Conservation (phyloP, 208 protist species). For the Balamuthia mandrillaris region DNA sequence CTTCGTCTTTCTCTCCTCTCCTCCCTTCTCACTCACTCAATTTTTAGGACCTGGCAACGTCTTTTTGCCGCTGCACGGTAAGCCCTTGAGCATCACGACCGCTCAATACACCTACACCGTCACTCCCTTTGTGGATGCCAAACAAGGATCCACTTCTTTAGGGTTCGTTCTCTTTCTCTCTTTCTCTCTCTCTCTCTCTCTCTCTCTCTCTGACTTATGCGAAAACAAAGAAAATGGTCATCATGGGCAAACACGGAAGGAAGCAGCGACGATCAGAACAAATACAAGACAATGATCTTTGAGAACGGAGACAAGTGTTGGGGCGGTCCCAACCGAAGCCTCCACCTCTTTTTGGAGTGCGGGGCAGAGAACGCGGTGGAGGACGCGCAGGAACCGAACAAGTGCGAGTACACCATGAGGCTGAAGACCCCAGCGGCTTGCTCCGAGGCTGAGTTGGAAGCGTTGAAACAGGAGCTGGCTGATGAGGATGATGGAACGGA, state of each 20-base stretch:
- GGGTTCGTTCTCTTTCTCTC: background rate
- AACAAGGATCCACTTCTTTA: slow-evolving; percentile 2
- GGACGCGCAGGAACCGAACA: slow-evolving; percentile 54
- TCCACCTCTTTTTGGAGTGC: slow-evolving; percentile 55
- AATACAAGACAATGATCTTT: slow-evolving; percentile 51
- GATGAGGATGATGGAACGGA: too few relatives aligned
- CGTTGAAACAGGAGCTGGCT: slow-evolving; percentile 29
- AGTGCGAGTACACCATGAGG: slow-evolving; percentile 67
- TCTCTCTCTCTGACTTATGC: background rate
- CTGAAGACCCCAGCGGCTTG: slow-evolving; percentile 66
- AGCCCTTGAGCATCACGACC: too few relatives aligned
- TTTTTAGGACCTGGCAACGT: too few relatives aligned
- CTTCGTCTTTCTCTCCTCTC: background rate
- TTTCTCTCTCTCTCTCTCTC: background rate
- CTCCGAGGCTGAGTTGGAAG: slow-evolving; percentile 23
- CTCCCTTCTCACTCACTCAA: too few relatives aligned
- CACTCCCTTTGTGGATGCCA: slow-evolving; percentile 20
- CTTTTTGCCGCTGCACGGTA: too few relatives aligned
- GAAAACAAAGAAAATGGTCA: background rate
- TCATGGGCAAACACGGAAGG: background rate
- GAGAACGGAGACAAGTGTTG: slow-evolving; percentile 64
- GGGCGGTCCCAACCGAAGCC: slow-evolving; percentile 66
- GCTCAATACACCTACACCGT: slow-evolving; percentile 32
- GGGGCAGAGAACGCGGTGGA: slow-evolving; percentile 47
- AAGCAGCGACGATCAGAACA: background rate